Evolutionary conservation across 805 yeast species (phyloP), one percentile per base, ranked within the genome.

Genomic region (Candida succiphila): DNA sequence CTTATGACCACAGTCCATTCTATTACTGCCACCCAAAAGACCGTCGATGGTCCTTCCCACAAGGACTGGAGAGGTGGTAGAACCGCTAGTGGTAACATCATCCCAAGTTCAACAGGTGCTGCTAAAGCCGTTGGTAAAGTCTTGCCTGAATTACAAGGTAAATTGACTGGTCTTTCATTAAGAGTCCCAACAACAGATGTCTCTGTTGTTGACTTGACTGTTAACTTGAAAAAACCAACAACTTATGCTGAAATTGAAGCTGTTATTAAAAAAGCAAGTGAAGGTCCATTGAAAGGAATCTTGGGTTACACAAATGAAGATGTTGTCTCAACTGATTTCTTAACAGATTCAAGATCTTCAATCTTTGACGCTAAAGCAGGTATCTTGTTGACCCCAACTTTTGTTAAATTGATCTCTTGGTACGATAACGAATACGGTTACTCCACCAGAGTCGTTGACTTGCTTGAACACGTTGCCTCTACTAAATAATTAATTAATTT

Each of bases 11-110:
- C 95, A 44, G 88, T 86, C 48, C 95, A 86, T 77, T 83, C 95
- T 59, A 81, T 84, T 68, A 86, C 95, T 49, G 95, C 95, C 51
- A 82, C 95, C 54, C 95, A 86, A 69, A 86, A 86, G 79, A 81
- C 94, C 43, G 95, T 86, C 46, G 95, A 86, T 63, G 95, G 95
- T 68, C 94, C 95, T 54, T 84, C 95, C 61, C 86, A 79, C 76
- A 86, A 86, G 76, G 95, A 86, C 75, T 86, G 95, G 95, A 81
- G 95, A 78, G 95, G 95, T 63, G 95, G 95, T 64, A 82, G 95
- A 72, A 81, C 95, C 52, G 95, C 95, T 60, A 80, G 89, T 43
- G 94, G 88, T 60, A 86, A 86, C 81, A 83, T 86, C 63, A 86
- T 86, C 51, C 95, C 95, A 58, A 84, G 94, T 27, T 82, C 95